Percentiles rank a stretch among this genome's conserved stretches.
phyloP scores from a whole-genome alignment of 2,329 filamentous ascomycete species.

The Aspergillus cejpii region DNA sequence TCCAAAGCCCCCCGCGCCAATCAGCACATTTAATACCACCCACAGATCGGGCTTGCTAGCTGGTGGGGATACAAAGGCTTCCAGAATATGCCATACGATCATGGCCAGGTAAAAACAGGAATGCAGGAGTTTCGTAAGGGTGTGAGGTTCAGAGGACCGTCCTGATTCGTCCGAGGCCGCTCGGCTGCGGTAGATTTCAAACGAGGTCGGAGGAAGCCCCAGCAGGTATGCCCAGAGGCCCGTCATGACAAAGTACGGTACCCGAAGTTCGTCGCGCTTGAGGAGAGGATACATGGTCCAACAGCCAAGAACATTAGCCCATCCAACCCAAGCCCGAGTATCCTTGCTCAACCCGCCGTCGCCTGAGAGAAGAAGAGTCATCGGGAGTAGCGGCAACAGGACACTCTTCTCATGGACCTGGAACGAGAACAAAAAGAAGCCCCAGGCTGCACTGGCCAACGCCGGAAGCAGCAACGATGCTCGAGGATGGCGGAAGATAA shows the following conservation, averaged over 20 bases:
- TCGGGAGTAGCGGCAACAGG: conserved; percentile 81
- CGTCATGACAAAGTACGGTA: conserved; percentile 80
- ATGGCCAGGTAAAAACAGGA: conserved; percentile 68
- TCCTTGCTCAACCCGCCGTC: conserved; percentile 69
- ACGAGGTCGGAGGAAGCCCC: conserved; percentile 71
- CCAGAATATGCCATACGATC: conserved; percentile 71
- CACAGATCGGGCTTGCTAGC: conserved; percentile 80
- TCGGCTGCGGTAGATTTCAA: conserved; percentile 59
- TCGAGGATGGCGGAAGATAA: conserved; percentile 71
- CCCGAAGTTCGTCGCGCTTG: conserved; percentile 69
- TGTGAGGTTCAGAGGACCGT: conserved; percentile 43
- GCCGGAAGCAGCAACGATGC: conserved; percentile 72
- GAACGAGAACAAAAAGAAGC: conserved; percentile 95
- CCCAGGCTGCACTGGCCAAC: conserved; percentile 82
- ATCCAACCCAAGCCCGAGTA: conserved; percentile 85
- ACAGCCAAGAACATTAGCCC: conserved; percentile 78
- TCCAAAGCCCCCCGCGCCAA: conserved; percentile 78
- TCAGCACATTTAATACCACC: conserved; percentile 81
- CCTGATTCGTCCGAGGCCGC: conserved; percentile 27
- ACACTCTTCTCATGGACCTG: conserved; percentile 99
- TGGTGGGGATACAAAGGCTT: conserved; percentile 63
- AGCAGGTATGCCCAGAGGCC: conserved; percentile 87
- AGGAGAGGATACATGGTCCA: conserved; percentile 95
- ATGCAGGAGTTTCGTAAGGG: conserved; percentile 66
- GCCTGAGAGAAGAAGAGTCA: conserved; percentile 78